Percentiles rank a stretch among this genome's conserved stretches.
These are phyloP conservation scores for Cryphonectria parasitica DNA, from an alignment of 2,329 filamentous ascomycete genomes.

Conservation along the genomic window DNA sequence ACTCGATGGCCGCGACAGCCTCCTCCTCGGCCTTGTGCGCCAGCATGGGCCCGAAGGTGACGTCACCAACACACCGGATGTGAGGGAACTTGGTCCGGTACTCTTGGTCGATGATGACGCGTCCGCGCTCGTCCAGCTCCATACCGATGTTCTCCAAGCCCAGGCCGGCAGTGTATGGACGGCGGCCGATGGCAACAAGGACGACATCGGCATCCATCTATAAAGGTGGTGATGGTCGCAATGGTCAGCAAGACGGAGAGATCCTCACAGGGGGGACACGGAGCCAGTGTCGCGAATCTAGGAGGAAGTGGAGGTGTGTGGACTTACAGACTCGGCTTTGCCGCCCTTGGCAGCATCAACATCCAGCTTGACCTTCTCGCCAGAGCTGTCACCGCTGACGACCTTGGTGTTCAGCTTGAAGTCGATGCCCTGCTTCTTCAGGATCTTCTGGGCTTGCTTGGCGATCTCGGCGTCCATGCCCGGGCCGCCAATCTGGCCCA, in stretches of 20 bases:
- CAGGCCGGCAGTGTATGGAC: slow-evolving; percentile 90
- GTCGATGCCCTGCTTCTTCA: slow-evolving; percentile 95
- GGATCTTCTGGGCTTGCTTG: slow-evolving; percentile 88
- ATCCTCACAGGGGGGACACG: neutral
- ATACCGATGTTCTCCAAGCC: slow-evolving; percentile 93
- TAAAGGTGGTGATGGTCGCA: neutral
- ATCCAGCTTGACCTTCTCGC: slow-evolving; percentile 77
- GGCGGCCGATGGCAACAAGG: slow-evolving; percentile 93
- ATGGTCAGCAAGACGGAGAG: slow-evolving; percentile 17
- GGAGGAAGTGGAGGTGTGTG: neutral
- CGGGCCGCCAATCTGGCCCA: slow-evolving; percentile 93
- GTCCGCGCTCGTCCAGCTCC: slow-evolving; percentile 89
- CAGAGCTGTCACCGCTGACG: slow-evolving; percentile 76
- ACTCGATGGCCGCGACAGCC: slow-evolving; percentile 91
- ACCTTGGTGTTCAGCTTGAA: slow-evolving; percentile 99
- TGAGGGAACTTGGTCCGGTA: slow-evolving; percentile 98
- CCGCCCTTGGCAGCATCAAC: slow-evolving; percentile 95
- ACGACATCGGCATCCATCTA: slow-evolving; percentile 94
- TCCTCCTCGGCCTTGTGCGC: slow-evolving; percentile 99
- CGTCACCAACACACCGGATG: slow-evolving; percentile 95
- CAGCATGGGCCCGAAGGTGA: slow-evolving; percentile 97
- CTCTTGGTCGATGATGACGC: slow-evolving; percentile 96
- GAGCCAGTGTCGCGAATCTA: neutral
- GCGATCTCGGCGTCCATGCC: slow-evolving; percentile 96
- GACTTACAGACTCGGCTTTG: slow-evolving; percentile 83